phyloP scores from a whole-genome alignment of 2,329 filamentous ascomycete genomes.

The Aspergillus tubingensis region DNA sequence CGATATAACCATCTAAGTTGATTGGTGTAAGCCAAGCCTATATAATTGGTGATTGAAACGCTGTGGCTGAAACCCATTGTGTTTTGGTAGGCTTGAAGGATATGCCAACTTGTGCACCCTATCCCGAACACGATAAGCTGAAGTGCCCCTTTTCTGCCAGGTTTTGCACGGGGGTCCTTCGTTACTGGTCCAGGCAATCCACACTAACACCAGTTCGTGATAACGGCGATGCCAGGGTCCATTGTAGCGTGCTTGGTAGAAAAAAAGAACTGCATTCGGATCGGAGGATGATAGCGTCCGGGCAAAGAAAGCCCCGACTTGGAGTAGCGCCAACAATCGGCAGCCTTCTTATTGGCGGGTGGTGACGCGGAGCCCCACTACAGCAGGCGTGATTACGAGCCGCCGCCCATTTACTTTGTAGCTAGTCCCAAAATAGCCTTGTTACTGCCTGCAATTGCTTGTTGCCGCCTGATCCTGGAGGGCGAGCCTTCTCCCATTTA shows the following conservation, averaged over 20 bases:
- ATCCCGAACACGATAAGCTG: background rate
- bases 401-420: background rate
- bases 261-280: background rate
- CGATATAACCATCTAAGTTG: no score
- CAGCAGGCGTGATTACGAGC: conserved; percentile 1
- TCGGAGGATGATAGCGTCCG: background rate
- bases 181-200: background rate
- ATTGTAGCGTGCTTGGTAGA: background rate
- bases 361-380: background rate
- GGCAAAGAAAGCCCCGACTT: background rate
- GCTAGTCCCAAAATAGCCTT: background rate
- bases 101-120: background rate
- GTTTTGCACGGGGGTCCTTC: background rate
- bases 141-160: background rate
- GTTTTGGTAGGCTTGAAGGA: background rate
- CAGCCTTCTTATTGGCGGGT: background rate
- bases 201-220: background rate
- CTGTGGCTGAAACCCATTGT: background rate
- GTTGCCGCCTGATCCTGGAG: background rate
- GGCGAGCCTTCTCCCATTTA: conserved; percentile 1
- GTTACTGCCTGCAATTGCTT: conserved; percentile 11
- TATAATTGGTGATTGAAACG: background rate
- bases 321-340: background rate
- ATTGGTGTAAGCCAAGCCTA: background rate
- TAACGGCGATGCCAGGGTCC: background rate